Base-by-base conservation (phyloP, 805 yeast species). In the Ogataea minuta region DNA sequence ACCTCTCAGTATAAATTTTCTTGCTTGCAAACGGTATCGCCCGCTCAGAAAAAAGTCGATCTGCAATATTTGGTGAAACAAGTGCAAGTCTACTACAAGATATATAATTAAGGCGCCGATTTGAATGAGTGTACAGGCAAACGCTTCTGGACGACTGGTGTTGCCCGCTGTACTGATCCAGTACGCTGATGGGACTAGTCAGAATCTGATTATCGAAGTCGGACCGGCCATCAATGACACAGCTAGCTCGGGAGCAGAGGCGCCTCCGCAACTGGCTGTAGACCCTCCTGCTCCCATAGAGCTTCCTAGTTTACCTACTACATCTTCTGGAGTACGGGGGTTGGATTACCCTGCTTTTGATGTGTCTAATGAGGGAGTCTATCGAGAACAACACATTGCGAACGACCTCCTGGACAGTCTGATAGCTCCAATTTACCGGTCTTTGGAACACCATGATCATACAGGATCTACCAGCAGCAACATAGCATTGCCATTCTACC, bases 281-380 rank as follows among this genome's bases (percentile, higher is more conserved):
- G 21, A 29, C 14, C 23, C 25, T 10, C 19, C 27, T n/a, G 17
- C 37, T 31, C 17, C 29, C 13, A 21, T 10, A n/a, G 28, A 11
- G 23, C 11, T 13, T 6, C 16, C 29, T 19, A 14, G 15, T n/a
- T 13, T 24, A n/a, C 24, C 43, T 3, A 19, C 33, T 10, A 26
- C 34, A 20, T 12, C 32, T 9, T 28, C 34, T 29, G 60, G 60
- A 1, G 40, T 57, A n/a, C 50, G 66, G 28, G 67, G 67, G 2
- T 15, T 63, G 11, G 67, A 63, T 36, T 59, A 46, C 36, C 67
- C 68, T 5, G 65, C 66, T 1, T 63, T 63, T 44, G 68, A 62
- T 38, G 65, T 60, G 11, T 57, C 67, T 1, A 43, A 54, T 21
- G 56, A 56, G 9, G 66, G 66, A 4, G 52, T 60, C 4, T 57